Evolutionary conservation across 1,139 yeast genomes (phyloP).

Genomic region (Wickerhamomyces sp.): DNA sequence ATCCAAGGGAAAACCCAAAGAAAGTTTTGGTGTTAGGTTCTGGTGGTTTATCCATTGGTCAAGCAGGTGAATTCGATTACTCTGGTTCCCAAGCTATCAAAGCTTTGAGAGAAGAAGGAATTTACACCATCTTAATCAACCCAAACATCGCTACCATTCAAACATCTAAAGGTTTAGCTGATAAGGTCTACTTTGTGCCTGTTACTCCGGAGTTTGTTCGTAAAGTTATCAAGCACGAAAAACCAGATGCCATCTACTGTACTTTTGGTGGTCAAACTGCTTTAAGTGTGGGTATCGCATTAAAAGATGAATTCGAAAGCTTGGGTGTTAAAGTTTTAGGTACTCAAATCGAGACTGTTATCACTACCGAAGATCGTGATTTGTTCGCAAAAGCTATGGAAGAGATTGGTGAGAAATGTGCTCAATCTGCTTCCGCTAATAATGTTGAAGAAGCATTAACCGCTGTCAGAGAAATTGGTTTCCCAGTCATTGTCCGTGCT

Average conservation of each 20-base stretch:
- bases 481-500: conserved; percentile 96
- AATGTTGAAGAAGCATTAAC: conserved; percentile 73
- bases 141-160: conserved; percentile 99
- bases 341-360: conserved; percentile 92
- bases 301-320: conserved; percentile 90
- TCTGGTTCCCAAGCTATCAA: conserved; percentile 94
- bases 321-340: conserved; percentile 95
- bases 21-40: conserved; percentile 96
- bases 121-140: conserved; percentile 89
- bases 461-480: conserved; percentile 86
- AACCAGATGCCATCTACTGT: conserved; percentile 95
- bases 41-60: conserved; percentile 98
- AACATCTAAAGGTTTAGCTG: conserved; percentile 97
- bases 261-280: conserved; percentile 99
- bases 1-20: conserved; percentile 79
- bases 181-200: conserved; percentile 94
- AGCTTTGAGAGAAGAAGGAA: conserved; percentile 97
- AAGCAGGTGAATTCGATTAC: conserved; percentile 99
- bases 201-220: conserved; percentile 95
- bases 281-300: conserved; percentile 86
- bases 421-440: conserved; percentile 83
- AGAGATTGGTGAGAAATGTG: conserved; percentile 92
- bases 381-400: conserved; percentile 92
- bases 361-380: conserved; percentile 97
- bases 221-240: conserved; percentile 89